Evolutionary conservation across 805 yeast genomes (phyloP).

Genomic region (Kodamaea neixiangensis): DNA sequence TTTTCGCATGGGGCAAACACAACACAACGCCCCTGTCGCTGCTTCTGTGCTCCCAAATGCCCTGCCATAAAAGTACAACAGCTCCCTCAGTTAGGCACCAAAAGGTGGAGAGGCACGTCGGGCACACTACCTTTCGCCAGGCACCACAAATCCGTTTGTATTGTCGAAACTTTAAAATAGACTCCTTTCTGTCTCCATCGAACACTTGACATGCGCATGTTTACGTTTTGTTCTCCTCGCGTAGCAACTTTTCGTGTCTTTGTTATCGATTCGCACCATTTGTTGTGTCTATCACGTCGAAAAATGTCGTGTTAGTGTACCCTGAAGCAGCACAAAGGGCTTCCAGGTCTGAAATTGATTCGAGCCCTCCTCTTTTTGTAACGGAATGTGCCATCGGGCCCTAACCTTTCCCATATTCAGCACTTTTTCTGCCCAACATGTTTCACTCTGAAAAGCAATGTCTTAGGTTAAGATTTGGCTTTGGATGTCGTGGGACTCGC

Average conservation of each 20-base stretch:
- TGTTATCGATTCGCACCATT: not conserved
- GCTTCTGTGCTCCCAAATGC: not conserved
- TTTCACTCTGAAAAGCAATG: not conserved
- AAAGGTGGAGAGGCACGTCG: constrained; percentile 4
- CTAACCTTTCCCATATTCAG: not conserved
- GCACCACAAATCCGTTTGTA: constrained; percentile 4
- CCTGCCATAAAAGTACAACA: not conserved
- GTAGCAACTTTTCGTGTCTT: constrained; percentile 1
- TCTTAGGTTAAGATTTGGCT: not conserved
- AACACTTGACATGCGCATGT: constrained; percentile 3
- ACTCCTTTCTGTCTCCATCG: not conserved
- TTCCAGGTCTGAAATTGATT: not conserved
- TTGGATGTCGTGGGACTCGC: not conserved
- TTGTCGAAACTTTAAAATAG: constrained; percentile 1
- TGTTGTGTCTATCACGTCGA: not conserved
- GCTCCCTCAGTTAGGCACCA: not conserved
- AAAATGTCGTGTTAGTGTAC: not conserved
- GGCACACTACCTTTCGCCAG: not conserved
- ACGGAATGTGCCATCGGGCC: not conserved
- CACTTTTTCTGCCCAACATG: not conserved
- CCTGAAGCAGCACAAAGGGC: not conserved
- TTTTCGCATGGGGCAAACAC: not conserved
- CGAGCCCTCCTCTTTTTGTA: not conserved
- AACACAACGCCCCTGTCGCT: constrained; percentile 3
- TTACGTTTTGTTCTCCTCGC: not conserved